Evolutionary conservation across 148 eudicot species (phyloP), one percentile per base, ranked within the genome.

Genomic region (Vaccinium vitisidaea): DNA sequence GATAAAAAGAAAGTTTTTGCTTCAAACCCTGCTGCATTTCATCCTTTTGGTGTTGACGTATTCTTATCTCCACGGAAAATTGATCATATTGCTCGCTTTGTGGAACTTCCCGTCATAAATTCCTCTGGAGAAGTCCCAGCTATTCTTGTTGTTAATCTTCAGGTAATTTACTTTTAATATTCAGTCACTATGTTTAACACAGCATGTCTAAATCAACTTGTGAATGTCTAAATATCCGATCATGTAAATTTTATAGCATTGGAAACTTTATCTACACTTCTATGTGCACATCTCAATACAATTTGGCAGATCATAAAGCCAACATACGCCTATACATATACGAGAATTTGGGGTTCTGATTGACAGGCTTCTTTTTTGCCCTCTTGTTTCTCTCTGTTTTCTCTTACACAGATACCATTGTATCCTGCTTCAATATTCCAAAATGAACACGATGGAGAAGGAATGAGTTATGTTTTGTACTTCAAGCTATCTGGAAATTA

Each of bases 1-100:
- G 99, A 94, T 84, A 96, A 94, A 90, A 89, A 90, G 92, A 96
- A 96, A 86, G 97, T 94, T 73, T 85, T 83, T 83, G 98, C 99
- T 81, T 87, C 94, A 75, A 96, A 87, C 49, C 27, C 63, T 84
- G 92, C 98, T 80, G 98, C 97, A 86, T 96, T 79, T 87, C 82
- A 86, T 88, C 99, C 99, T 86, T 92, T 94, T 84, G 99, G 98
- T 54, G 94, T 91, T 65, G 99, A 96, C 83, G 94, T 96, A 71
- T 96, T 94, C 88, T 88, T 92, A 81, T 94, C 98, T 76, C 94
- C 95, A 50, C 87, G 90, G 25, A 96, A 96, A 88, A 92, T 96
- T 79, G 90, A 89, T 75, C 99, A 96, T 87, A 90, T 96, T 71
- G 95, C 99, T 89, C 97, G 97, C 36, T 92, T 86, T 88, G 93